Percentiles rank a stretch among this genome's conserved stretches.
Evolutionary conservation across 257 asterid species (phyloP).

Genomic region (Eustoma russellianum): DNA sequence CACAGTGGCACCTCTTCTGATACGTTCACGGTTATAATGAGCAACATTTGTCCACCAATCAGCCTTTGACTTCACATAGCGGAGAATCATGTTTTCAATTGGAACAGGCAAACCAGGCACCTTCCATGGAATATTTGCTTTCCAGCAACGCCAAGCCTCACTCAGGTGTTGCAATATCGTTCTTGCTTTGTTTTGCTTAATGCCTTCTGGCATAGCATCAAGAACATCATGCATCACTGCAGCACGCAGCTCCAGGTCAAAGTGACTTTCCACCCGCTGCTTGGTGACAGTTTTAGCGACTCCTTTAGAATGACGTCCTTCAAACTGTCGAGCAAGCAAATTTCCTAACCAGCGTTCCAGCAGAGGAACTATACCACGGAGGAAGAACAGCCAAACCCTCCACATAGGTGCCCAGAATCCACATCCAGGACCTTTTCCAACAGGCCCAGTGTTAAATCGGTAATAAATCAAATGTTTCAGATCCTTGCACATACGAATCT

Average conservation of each 20-base stretch:
- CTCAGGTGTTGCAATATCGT: slow-evolving; percentile 96
- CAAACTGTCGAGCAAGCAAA: slow-evolving; percentile 93
- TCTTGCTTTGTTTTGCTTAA: slow-evolving; percentile 94
- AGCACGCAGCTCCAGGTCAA: slow-evolving; percentile 98
- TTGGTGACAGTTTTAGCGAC: slow-evolving; percentile 99
- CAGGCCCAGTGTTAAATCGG: slow-evolving; percentile 98
- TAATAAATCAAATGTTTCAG: slow-evolving; percentile 94
- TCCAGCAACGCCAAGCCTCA: slow-evolving; percentile 99
- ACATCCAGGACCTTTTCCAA: slow-evolving; percentile 99
- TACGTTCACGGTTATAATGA: slow-evolving; percentile 96
- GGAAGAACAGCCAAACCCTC: slow-evolving; percentile 99
- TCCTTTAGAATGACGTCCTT: slow-evolving; percentile 96
- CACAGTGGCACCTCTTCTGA: slow-evolving; percentile 98
- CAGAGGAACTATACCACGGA: slow-evolving; percentile 97
- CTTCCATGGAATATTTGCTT: slow-evolving; percentile 99
- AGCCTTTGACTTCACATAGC: slow-evolving; percentile 98
- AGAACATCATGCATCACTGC: slow-evolving; percentile 99
- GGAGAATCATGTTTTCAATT: slow-evolving; percentile 96
- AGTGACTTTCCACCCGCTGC: slow-evolving; percentile 99
- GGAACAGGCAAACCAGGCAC: slow-evolving; percentile 99
- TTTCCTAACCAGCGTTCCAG: slow-evolving; percentile 97
- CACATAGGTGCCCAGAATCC: slow-evolving; percentile 99
- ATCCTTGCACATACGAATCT: slow-evolving; percentile 98
- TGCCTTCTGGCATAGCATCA: slow-evolving; percentile 99
- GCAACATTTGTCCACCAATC: slow-evolving; percentile 99